Conservation (phyloP, 257 asterid species). For the Cruciata laevipes region DNA sequence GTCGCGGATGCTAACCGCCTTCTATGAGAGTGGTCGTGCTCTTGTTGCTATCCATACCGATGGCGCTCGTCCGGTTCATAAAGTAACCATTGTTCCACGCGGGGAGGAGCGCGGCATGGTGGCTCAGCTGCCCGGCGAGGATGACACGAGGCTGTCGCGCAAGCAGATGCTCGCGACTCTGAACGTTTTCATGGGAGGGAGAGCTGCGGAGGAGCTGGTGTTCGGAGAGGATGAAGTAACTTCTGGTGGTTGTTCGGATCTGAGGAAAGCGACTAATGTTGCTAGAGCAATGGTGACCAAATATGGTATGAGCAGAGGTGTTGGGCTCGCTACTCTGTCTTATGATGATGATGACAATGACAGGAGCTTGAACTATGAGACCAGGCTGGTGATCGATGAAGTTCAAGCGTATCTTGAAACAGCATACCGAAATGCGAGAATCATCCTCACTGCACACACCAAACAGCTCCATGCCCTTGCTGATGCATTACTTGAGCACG, state of each 20-base stretch:
- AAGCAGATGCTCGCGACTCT: constrained; percentile 90
- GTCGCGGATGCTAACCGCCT: constrained; percentile 70
- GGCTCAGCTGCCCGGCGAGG: constrained; percentile 67
- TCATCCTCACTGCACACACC: constrained; percentile 41
- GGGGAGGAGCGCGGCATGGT: constrained; percentile 93
- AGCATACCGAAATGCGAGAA: constrained; percentile 63
- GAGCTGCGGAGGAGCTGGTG: constrained; percentile 86
- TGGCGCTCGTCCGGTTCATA: constrained; percentile 81
- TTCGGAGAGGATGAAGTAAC: constrained; percentile 81
- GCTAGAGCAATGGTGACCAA: constrained; percentile 83
- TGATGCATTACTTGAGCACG: constrained; percentile 64
- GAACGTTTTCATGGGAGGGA: constrained; percentile 76
- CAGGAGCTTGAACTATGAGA: constrained; percentile 85
- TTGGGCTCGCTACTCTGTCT: constrained; percentile 55
- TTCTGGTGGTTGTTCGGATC: constrained; percentile 72
- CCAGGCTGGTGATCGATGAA: constrained; percentile 61
- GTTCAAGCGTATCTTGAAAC: constrained; percentile 49
- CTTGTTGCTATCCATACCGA: constrained; percentile 81
- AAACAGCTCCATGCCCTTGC: constrained; percentile 79
- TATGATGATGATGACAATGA: constrained; percentile 65
- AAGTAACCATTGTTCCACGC: constrained; percentile 83
- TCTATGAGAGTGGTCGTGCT: constrained; percentile 92
- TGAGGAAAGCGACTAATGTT: constrained; percentile 58
- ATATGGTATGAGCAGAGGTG: constrained; percentile 76
- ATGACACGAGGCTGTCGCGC: constrained; percentile 67